Evolutionary conservation across 129 eudicot species (phyloP).

Genomic region (Lonicera japonica): DNA sequence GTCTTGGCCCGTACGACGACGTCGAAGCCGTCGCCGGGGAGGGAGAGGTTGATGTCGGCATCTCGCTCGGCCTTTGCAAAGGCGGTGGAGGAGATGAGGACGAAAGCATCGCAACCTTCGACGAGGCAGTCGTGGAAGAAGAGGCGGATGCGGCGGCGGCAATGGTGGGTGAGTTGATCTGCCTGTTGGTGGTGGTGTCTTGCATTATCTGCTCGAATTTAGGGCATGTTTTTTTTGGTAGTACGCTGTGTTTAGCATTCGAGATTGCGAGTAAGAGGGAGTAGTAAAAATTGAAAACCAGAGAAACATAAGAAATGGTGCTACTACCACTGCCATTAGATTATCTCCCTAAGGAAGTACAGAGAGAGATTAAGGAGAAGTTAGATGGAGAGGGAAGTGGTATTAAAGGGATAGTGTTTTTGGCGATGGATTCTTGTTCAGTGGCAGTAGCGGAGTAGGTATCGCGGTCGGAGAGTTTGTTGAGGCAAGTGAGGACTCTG

Average conservation of each 20-base stretch:
- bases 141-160: slow-evolving; percentile 87
- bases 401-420: not conserved
- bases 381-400: slow-evolving; percentile 20
- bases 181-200: slow-evolving; percentile 69
- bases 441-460: not conserved
- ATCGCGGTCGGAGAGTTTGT: slow-evolving; percentile 1
- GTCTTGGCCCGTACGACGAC: slow-evolving; percentile 77
- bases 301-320: no score
- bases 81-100: slow-evolving; percentile 65
- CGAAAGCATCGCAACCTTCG: slow-evolving; percentile 76
- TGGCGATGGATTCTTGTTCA: not conserved
- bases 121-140: slow-evolving; percentile 89
- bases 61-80: slow-evolving; percentile 79
- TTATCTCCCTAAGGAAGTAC: no score
- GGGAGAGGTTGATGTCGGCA: slow-evolving; percentile 89
- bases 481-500: not conserved
- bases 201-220: slow-evolving; percentile 63
- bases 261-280: slow-evolving; percentile 22
- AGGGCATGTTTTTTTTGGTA: slow-evolving; percentile 64
- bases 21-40: slow-evolving; percentile 90
- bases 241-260: slow-evolving; percentile 31
- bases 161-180: slow-evolving; percentile 79
- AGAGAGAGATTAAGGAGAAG: slow-evolving; percentile 23
- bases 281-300: not conserved
- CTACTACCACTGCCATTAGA: no score